phyloP scores from a whole-genome alignment of 1,284 basidiomycete species.

The Tausonia pullulans region DNA sequence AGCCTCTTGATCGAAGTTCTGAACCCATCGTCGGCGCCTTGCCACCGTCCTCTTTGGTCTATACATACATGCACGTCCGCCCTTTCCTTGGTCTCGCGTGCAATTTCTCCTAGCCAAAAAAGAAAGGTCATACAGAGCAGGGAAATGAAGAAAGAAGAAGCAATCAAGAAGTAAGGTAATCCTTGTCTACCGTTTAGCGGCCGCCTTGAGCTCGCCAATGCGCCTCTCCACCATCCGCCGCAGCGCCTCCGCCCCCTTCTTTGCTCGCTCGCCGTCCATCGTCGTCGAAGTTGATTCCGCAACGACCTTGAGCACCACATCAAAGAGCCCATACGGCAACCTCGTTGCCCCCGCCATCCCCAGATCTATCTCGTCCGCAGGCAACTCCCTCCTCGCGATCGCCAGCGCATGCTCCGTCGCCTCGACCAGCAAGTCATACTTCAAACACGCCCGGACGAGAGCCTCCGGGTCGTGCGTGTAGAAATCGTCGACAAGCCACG shows the following conservation, averaged over 20 bases:
- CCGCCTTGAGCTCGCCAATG: neutral
- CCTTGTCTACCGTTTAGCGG: too few relatives aligned
- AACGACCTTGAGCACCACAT: slow-evolving; percentile 65
- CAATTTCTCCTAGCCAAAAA: too few relatives aligned
- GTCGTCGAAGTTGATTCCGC: slow-evolving; percentile 38
- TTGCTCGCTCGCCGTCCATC: slow-evolving; percentile 25
- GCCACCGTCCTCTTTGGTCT: too few relatives aligned
- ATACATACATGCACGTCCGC: too few relatives aligned
- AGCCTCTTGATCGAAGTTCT: too few relatives aligned
- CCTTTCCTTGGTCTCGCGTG: too few relatives aligned
- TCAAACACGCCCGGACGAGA: slow-evolving; percentile 59
- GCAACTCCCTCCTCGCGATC: slow-evolving; percentile 49
- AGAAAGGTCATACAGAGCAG: too few relatives aligned
- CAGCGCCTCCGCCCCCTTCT: slow-evolving; percentile 24
- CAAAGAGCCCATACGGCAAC: slow-evolving; percentile 72
- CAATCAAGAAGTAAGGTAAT: too few relatives aligned
- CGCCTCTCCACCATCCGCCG: slow-evolving; percentile 22
- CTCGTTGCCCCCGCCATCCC: slow-evolving; percentile 13
- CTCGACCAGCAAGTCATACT: slow-evolving; percentile 65
- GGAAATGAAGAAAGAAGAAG: too few relatives aligned
- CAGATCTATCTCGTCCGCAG: slow-evolving; percentile 8
- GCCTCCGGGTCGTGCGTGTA: slow-evolving; percentile 65
- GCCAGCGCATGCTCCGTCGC: slow-evolving; percentile 61
- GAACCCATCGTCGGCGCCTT: too few relatives aligned
- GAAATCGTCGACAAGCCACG: slow-evolving; percentile 59